A percentile compares a stretch with the other conserved stretches of the same genome.
These are phyloP conservation scores for Pseudogymnoascus sp. DNA, from an alignment of 2,329 filamentous ascomycete genomes.

Conservation along the genomic window DNA sequence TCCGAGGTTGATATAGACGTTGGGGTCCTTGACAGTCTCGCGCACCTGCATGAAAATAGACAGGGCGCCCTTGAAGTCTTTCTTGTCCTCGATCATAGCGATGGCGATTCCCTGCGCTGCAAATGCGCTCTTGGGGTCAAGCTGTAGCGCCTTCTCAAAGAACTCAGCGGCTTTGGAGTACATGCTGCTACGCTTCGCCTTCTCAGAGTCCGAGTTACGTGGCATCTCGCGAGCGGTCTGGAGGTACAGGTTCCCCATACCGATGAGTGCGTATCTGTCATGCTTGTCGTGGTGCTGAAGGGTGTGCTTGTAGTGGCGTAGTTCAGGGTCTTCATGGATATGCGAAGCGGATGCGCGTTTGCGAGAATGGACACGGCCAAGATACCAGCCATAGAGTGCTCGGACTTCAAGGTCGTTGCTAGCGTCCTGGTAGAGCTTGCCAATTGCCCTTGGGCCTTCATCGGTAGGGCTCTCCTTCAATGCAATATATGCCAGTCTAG, in stretches of 20 bases:
- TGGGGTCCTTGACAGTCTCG: slow-evolving; percentile 81
- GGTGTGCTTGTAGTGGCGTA: slow-evolving; percentile 93
- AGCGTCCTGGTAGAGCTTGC: slow-evolving; percentile 77
- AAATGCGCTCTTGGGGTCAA: slow-evolving; percentile 94
- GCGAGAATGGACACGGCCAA: slow-evolving; percentile 71
- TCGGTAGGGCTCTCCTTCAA: slow-evolving; percentile 73
- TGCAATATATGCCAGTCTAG: slow-evolving; percentile 83
- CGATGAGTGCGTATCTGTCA: slow-evolving; percentile 90
- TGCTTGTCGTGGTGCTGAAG: slow-evolving; percentile 94
- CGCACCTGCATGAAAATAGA: slow-evolving; percentile 84
- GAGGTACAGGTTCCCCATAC: slow-evolving; percentile 88
- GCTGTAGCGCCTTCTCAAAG: slow-evolving; percentile 90
- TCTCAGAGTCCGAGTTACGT: slow-evolving; percentile 79
- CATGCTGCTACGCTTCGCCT: slow-evolving; percentile 77
- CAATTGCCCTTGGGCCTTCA: slow-evolving; percentile 77
- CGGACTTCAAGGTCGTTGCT: slow-evolving; percentile 84
- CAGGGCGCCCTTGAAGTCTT: slow-evolving; percentile 73
- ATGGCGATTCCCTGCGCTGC: slow-evolving; percentile 95
- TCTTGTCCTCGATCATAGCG: slow-evolving; percentile 87
- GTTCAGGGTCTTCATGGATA: slow-evolving; percentile 80
- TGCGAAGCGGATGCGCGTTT: slow-evolving; percentile 61
- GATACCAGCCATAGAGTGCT: slow-evolving; percentile 89
- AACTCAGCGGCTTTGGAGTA: slow-evolving; percentile 95
- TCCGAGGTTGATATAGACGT: slow-evolving; percentile 85
- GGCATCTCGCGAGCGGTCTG: slow-evolving; percentile 89